Evolutionary conservation across 805 yeast species (phyloP).

Genomic region (Starmerella cellae): DNA sequence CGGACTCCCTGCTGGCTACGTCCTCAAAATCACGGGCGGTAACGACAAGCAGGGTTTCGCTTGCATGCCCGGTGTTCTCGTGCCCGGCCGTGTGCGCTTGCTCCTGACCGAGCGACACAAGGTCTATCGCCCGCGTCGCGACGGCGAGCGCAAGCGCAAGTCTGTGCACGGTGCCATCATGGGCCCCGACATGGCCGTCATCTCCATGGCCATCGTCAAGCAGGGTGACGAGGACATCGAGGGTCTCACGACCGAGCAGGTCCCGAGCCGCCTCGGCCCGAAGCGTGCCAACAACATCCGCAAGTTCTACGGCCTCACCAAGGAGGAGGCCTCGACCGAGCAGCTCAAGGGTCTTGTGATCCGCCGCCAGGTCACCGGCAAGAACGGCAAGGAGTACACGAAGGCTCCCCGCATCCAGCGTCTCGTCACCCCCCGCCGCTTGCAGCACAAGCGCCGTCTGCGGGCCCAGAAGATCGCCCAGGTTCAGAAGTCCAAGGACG

Average conservation of each 20-base stretch:
- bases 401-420: slow-evolving; percentile 99
- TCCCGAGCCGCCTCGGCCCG: slow-evolving; percentile 99
- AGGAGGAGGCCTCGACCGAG: slow-evolving; percentile 45
- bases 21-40: slow-evolving; percentile 98
- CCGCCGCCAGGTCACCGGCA: slow-evolving; percentile 88
- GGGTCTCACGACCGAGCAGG: slow-evolving; percentile 87
- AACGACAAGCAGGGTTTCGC: slow-evolving; percentile 99
- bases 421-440: slow-evolving; percentile 96
- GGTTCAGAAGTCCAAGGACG: slow-evolving; percentile 99
- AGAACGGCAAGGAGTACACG: slow-evolving; percentile 97
- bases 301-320: slow-evolving; percentile 96
- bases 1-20: slow-evolving; percentile 98
- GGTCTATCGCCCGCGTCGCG: slow-evolving; percentile 99
- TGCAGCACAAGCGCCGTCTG: slow-evolving; percentile 98
- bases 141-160: slow-evolving; percentile 99
- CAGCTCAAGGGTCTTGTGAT: slow-evolving; percentile 85
- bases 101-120: slow-evolving; percentile 88
- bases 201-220: slow-evolving; percentile 86
- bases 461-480: slow-evolving; percentile 85
- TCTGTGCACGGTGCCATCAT: slow-evolving; percentile 99
- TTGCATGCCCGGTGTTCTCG: slow-evolving; percentile 99
- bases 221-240: slow-evolving; percentile 93
- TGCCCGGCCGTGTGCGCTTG: slow-evolving; percentile 98
- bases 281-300: slow-evolving; percentile 99
- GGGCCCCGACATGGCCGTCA: slow-evolving; percentile 90